Base-by-base conservation (phyloP, 2,329 filamentous ascomycete species). In the Ceratocystis huliohia region DNA sequence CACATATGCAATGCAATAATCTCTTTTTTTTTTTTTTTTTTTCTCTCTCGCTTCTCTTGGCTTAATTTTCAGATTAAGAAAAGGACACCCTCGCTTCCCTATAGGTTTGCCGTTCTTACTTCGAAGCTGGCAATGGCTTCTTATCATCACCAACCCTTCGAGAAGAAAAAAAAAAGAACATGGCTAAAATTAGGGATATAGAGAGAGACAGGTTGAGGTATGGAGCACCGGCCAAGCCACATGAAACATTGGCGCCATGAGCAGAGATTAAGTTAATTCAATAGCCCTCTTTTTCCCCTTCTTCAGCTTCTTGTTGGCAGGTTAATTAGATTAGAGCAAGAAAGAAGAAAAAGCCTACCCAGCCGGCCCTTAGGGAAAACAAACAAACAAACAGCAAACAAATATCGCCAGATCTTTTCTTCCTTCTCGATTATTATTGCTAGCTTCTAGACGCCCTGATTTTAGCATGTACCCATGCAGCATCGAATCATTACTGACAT, bases 191-290 rank as follows among this genome's bases (percentile, higher is more conserved):
- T 41, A 25, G 56, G 28, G 33, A 59, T 22, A 13, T 37, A 8
- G 33, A 59, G 56, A 59, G 56, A 53, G 20, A 59, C 48, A 22
- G 48, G 53, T 28, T 57, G 28, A 6, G 53, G 30, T 28, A 59
- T 17, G 20, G 65, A 66, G 65, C 65, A 63, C 65, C 50, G 48
- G 65, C 44, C 59, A 66, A 59, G 59, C 65, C 59, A 66, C 30
- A 66, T 66, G 65, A 63, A 66, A 66, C 65, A 61, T 45, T 62
- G 65, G 65, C 57, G 59, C n/a, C 25, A 59, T 59, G 56, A 37
- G 33, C 33, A 59, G 56, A 59, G 56, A 59, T 59, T 59, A 37
- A n/a, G 15, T 59, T 13, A 20, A 17, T 59, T 59, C 56, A 33
- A 30, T 8, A 59, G 56, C 22, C 22, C 53, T 30, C 53, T 57